Conservation (phyloP, 2,329 filamentous ascomycete species). For the Zasmidium cellare region DNA sequence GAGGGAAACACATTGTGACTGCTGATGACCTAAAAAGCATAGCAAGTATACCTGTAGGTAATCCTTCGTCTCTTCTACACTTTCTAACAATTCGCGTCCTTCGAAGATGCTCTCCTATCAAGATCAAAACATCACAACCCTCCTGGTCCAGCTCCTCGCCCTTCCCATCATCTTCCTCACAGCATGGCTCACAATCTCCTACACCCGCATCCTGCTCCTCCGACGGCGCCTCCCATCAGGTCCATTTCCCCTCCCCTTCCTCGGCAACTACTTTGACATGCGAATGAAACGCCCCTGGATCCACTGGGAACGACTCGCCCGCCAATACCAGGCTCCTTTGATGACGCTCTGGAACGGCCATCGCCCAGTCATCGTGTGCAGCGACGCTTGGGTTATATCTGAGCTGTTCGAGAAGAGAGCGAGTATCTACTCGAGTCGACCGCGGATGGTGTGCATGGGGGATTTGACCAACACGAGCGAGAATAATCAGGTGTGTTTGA, state of each 20-base stretch:
- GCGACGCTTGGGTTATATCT: slow-evolving; percentile 32
- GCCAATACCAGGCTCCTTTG: slow-evolving; percentile 14
- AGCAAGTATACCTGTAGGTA: no score
- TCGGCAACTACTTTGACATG: slow-evolving; percentile 20
- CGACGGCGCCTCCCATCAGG: slow-evolving; percentile 12
- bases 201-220: slow-evolving; percentile 4
- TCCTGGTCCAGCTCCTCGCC: no score
- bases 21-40: no score
- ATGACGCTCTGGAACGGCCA: slow-evolving; percentile 20
- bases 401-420: slow-evolving; percentile 37
- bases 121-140: no score
- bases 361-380: slow-evolving; percentile 15
- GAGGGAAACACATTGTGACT: no score
- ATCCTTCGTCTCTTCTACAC: no score
- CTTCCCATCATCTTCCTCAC: no score
- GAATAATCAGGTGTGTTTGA: slow-evolving; percentile 15
- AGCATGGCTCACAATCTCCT: slow-evolving; percentile 1
- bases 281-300: slow-evolving; percentile 17
- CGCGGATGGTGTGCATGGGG: slow-evolving; percentile 47
- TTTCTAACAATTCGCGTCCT: no score
- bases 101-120: no score
- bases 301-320: slow-evolving; percentile 15
- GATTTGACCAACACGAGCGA: slow-evolving; percentile 41
- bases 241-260: slow-evolving; percentile 19
- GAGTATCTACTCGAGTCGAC: slow-evolving; percentile 35